Base-by-base conservation (phyloP, 2,329 filamentous ascomycete species). In the Fusarium sp. region DNA sequence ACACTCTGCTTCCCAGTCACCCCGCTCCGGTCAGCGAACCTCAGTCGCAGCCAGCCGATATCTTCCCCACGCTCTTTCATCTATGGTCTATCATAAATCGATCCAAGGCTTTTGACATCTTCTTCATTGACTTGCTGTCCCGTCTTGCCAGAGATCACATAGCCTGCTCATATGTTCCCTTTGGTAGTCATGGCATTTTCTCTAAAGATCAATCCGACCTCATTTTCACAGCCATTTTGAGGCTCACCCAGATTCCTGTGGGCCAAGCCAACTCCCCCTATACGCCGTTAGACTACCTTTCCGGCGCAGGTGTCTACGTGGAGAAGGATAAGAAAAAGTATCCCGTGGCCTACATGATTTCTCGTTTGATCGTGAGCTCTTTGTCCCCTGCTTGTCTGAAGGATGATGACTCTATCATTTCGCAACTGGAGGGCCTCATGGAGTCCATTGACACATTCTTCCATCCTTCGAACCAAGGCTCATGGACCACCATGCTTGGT, bases 381-480 rank as follows among this genome's bases (percentile, higher is more conserved):
- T 79, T 99, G 39, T 98, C 96, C 2, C 95, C 96, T 2, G 84
- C 89, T 45, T 96, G 93, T 74, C 81, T 96, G 48, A 88, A 92
- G 41, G 84, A 88, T n/a, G 85, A 90, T 30, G 90, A 90, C 56
- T 98, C 94, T 1, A 88, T 97, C 43, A 80, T 99, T 73, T 88
- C 91, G 33, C 93, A 92, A 68, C 86, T 99, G 7, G 95, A 99
- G 78, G 95, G 93, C 1, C 84, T 99, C 52, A 92, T 99, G 71
- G 92, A 98, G 78, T 96, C 94, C 4, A 91, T 98, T 46, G 96
- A 99, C 78, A 99, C 96, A 1, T 99, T 99, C 79, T 99, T 97
- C 83, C 96, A 99, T 74, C 96, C 96, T 3, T 99, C 96, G 4
- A 99, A 99, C 78, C 92, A 95, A 52, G 96, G 96, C 15, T 83